Percentiles rank a stretch among this genome's conserved stretches.
These are phyloP conservation scores for Flaveria robusta DNA, from an alignment of 129 eudicot genomes.

Conservation along the genomic window DNA sequence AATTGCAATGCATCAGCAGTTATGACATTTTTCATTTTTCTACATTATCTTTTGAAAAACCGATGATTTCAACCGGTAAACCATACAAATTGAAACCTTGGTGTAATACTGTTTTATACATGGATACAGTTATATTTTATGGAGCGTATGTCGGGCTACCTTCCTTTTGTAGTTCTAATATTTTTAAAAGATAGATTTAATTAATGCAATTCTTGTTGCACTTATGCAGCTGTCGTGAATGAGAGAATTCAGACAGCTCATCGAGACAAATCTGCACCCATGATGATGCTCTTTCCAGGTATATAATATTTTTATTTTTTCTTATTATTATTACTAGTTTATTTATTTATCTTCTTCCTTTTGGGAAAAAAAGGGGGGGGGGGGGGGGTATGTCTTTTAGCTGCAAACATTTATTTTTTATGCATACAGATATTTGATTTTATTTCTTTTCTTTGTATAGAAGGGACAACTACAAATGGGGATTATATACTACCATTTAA, in stretches of 20 bases:
- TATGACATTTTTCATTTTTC: background rate
- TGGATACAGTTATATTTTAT: background rate
- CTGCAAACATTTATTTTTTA: conserved; percentile 2
- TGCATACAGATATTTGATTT: conserved; percentile 8
- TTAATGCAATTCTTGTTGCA: conserved; percentile 8
- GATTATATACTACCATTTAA: conserved; percentile 87
- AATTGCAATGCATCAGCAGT: background rate
- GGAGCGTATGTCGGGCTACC: background rate
- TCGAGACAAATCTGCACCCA: conserved; percentile 70
- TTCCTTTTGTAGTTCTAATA: background rate
- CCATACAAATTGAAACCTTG: background rate
- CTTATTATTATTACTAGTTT: no score
- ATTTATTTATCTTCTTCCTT: no score
- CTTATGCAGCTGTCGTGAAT: conserved; percentile 68
- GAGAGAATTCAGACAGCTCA: conserved; percentile 88
- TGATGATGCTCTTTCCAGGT: conserved; percentile 99
- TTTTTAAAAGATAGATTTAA: background rate
- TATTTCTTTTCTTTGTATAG: conserved; percentile 41
- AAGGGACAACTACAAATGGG: conserved; percentile 98
- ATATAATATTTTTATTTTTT: background rate
- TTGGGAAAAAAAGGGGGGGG: background rate
- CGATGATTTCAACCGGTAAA: background rate
- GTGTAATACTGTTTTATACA: background rate
- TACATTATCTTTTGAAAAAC: background rate
- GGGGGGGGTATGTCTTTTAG: background rate